phyloP scores from a whole-genome alignment of 306 rosid species.

The Fragaria ananassa region DNA sequence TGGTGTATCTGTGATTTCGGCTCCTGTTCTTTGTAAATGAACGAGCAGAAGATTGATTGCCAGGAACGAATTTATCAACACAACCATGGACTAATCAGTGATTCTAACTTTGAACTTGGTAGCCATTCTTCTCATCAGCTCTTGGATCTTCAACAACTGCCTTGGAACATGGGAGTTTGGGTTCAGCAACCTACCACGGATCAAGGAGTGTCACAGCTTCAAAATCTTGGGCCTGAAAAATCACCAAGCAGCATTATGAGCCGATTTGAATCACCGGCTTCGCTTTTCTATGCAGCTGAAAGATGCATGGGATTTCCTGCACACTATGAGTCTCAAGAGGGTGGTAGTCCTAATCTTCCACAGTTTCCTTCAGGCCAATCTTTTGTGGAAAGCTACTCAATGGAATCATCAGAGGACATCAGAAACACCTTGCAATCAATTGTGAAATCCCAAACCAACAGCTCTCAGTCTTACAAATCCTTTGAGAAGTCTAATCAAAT shows the following conservation, averaged over 20 bases:
- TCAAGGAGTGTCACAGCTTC: conserved; percentile 35
- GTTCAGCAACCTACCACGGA: conserved; percentile 38
- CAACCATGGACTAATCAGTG: conserved; percentile 39
- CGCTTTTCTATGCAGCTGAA: conserved; percentile 68
- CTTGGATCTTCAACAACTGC: conserved; percentile 38
- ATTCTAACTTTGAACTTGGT: conserved; percentile 32
- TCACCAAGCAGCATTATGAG: conserved; percentile 41
- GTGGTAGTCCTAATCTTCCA: conserved; percentile 27
- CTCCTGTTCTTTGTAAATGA: conserved; percentile 42
- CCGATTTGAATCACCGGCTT: conserved; percentile 64
- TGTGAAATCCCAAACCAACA: conserved; percentile 38
- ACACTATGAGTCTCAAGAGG: conserved; percentile 43
- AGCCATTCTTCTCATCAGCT: conserved; percentile 38
- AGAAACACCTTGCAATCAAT: conserved; percentile 49
- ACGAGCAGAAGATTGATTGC: conserved; percentile 43
- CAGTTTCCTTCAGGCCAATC: conserved; percentile 53
- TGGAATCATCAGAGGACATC: conserved; percentile 43
- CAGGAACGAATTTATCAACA: conserved; percentile 34
- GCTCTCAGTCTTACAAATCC: conserved; percentile 28
- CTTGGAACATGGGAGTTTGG: conserved; percentile 46
- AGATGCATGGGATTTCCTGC: conserved; percentile 61
- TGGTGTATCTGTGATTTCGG: neutral
- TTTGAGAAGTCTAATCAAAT: conserved; percentile 30
- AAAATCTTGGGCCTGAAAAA: conserved; percentile 30
- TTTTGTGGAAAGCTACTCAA: conserved; percentile 31